Base-by-base conservation (phyloP, 163 green algal genomes). In the Smithsoniella earleae region DNA sequence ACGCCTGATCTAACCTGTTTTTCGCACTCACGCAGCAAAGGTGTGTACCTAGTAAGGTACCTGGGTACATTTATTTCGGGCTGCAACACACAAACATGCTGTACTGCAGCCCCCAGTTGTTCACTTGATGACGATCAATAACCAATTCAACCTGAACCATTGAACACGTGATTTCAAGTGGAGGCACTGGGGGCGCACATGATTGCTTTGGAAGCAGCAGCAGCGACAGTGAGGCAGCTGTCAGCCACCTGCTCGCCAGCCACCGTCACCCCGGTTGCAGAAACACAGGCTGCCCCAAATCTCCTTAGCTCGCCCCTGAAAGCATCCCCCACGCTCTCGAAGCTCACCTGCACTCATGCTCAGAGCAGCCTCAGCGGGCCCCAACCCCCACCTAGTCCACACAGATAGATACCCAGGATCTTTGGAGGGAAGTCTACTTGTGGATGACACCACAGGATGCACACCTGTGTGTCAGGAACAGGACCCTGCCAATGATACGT, bases 201-300 rank as follows among this genome's bases (percentile, higher is more conserved):
- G 58, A 69, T 69, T n/a, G 58, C 58, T 38, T 36, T 69, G 25
- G 58, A 43, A 33, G 58, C 58, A 4, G 43, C 58, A 13, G 58
- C 58, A n/a, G 58, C 58, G 22, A 69, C 58, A 34, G 58, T 69
- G 25, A 69, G 58, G 58, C 58, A 69, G 58, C 58, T 30, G 27
- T 69, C 58, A 3, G 25, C 27, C 6, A 69, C 58, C 8, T 30
- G n/a, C 58, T 69, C 58, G 27, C 58, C 58, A 4, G 31, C 58
- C 18, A 38, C 25, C 58, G 58, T 69, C 25, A 69, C 58, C 18
- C 58, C 58, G 40, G 58, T 69, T 18, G 58, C 58, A 18, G n/a
- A n/a, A 3, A 69, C 58, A 10, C 30, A 30, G 4, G 25, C 58
- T 18, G 27, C 58, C 8, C 58, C 58, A 5, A n/a, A 8, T 5